Percentiles rank a stretch among this genome's conserved stretches.
Conservation (phyloP, 164 flowering plant species). For the Dillenia turbinata region DNA sequence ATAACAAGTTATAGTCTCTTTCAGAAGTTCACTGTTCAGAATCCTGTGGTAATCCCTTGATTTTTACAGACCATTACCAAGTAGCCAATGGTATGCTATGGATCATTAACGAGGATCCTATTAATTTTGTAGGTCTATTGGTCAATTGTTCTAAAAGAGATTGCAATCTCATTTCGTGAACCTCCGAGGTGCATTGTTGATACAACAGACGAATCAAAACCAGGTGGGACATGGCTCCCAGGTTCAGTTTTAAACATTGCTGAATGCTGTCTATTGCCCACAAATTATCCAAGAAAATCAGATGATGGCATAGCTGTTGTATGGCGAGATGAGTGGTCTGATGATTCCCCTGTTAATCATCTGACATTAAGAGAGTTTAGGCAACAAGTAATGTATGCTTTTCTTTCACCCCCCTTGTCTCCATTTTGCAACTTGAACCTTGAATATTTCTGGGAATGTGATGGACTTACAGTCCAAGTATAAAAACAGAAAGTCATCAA, state of each 20-base stretch:
- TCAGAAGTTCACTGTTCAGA: slow-evolving; percentile 59
- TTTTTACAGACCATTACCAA: neutral
- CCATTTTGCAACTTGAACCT: neutral
- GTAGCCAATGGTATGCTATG: neutral
- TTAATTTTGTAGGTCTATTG: slow-evolving; percentile 61
- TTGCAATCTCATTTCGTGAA: slow-evolving; percentile 53
- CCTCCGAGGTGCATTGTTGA: slow-evolving; percentile 66
- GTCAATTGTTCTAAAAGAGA: slow-evolving; percentile 65
- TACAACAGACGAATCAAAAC: slow-evolving; percentile 56
- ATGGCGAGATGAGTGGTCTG: slow-evolving; percentile 85
- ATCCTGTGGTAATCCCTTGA: slow-evolving; percentile 58
- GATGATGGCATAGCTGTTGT: slow-evolving; percentile 58
- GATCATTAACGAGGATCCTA: neutral
- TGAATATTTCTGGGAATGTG: neutral
- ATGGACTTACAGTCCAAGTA: no score
- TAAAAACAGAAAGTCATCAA: no score
- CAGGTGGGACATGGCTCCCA: slow-evolving; percentile 81
- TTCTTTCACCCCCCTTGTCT: neutral
- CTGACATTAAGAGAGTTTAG: slow-evolving; percentile 69
- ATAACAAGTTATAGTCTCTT: slow-evolving; percentile 67
- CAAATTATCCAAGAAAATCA: slow-evolving; percentile 37
- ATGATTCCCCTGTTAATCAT: slow-evolving; percentile 43
- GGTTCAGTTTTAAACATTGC: slow-evolving; percentile 76
- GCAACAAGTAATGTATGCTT: slow-evolving; percentile 81
- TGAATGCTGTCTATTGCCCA: slow-evolving; percentile 74